Evolutionary conservation across 495 filamentous ascomycete genomes (phyloP).

Genomic region (Penicillium mononematosum): DNA sequence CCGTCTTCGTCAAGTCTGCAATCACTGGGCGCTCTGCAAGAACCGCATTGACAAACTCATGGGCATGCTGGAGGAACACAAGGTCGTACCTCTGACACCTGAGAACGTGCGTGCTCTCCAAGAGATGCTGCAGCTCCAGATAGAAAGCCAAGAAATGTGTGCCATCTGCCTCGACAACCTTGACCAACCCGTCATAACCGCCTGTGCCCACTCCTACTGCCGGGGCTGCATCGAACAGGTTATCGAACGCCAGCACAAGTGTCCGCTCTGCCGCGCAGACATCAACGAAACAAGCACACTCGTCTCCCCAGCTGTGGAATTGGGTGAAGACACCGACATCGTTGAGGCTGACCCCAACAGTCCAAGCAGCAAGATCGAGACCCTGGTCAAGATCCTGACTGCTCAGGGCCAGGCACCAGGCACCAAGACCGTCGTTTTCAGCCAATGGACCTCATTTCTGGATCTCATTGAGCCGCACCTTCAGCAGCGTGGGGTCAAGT

Average conservation of each 20-base stretch:
- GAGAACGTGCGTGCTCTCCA: constrained; percentile 75
- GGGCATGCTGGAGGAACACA: constrained; percentile 60
- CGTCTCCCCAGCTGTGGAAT: constrained; percentile 61
- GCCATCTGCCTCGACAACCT: constrained; percentile 77
- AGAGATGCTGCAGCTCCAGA: constrained; percentile 71
- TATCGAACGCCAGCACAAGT: constrained; percentile 77
- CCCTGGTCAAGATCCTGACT: constrained; percentile 73
- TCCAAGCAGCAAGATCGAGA: constrained; percentile 81
- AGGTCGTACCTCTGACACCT: constrained; percentile 66
- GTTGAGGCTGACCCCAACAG: constrained; percentile 58
- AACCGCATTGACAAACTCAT: constrained; percentile 69
- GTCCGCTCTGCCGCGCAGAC: constrained; percentile 82
- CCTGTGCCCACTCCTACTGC: constrained; percentile 84
- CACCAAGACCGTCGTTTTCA: constrained; percentile 87
- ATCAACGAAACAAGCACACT: constrained; percentile 57
- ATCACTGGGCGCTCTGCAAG: constrained; percentile 83
- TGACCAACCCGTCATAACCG: constrained; percentile 77
- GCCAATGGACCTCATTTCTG: constrained; percentile 90
- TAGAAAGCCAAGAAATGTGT: constrained; percentile 82
- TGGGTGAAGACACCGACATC: constrained; percentile 49
- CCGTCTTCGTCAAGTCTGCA: constrained; percentile 81
- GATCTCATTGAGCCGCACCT: constrained; percentile 74
- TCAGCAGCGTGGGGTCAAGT: constrained; percentile 57
- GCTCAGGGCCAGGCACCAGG: constrained; percentile 64
- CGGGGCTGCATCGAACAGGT: constrained; percentile 72